Base-by-base conservation (phyloP, 2,329 filamentous ascomycete genomes). In the Arthrobotrys sphaeroides region DNA sequence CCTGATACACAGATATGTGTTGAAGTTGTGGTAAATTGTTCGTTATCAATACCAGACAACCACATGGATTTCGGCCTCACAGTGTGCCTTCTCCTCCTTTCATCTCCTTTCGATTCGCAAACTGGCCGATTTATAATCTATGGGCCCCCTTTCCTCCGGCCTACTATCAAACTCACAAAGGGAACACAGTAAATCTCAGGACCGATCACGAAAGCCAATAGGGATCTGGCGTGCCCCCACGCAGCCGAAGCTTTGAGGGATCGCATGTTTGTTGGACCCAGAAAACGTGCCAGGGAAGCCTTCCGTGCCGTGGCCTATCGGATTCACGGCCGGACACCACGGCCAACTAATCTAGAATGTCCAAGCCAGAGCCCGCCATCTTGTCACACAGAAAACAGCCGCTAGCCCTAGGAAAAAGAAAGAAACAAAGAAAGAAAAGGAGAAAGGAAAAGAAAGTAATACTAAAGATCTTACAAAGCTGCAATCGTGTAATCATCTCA, bases 311-410 rank as follows among this genome's bases (percentile, higher is more conserved):
- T 53, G 20, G 33, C 53, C 53, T 59, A 59, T 59, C 53, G 53
- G 53, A 59, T 59, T 28, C 22, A 40, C 33, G 31, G 16, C n/a
- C 7, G 16, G 2, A n/a, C 4, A 31, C 53, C 53, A 53, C 47
- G 13, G 40, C 42, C 38, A 69, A 20, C 40, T 43, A 38, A 62
- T 60, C 55, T 10, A 62, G 66, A 62, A 70, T 62, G 42, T 55
- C 51, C 51, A 68, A 24, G 26, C 55, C 13, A 28, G 13, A 38
- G 40, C 42, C 22, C 20, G 24, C 20, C 4, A 20, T 51, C 28
- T 33, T 43, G 16, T 42, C 20, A 5, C 42, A 45, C 22, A 45
- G 16, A 28, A 49, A 20, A 10, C 28, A 12, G 47, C 47, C 28
- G 47, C 47, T 33, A 53, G 47, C 47, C 47, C 47, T 53, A 53